Evolutionary conservation across 495 filamentous ascomycete genomes (phyloP).

Genomic region (Podospora australis): DNA sequence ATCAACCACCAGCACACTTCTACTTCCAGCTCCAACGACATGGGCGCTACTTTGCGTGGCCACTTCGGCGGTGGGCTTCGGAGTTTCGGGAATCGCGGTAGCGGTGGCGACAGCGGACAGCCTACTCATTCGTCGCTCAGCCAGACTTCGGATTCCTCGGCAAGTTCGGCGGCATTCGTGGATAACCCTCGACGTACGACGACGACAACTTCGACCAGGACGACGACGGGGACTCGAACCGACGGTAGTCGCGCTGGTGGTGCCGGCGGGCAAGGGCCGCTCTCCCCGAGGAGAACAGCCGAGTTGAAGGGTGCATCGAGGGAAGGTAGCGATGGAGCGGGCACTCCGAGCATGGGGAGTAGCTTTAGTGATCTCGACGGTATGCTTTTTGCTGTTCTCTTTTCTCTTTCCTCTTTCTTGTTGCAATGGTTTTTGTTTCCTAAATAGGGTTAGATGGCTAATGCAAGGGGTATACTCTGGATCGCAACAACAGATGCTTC

Average conservation of each 20-base stretch:
- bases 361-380: conserved; percentile 96
- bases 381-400: conserved; percentile 42
- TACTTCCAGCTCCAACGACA: conserved; percentile 39
- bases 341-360: conserved; percentile 92
- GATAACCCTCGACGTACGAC: conserved; percentile 5
- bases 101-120: neutral
- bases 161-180: conserved; percentile 49
- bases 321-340: conserved; percentile 77
- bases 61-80: conserved; percentile 30
- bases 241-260: neutral
- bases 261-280: conserved; percentile 10
- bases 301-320: conserved; percentile 50
- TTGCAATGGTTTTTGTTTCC: neutral
- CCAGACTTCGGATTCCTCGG: conserved; percentile 53
- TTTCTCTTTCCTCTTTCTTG: neutral
- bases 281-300: conserved; percentile 50
- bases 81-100: neutral
- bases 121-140: conserved; percentile 17
- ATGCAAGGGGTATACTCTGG: conserved; percentile 5
- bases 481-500: conserved; percentile 61
- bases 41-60: conserved; percentile 55
- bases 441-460: neutral
- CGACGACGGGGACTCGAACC: neutral
- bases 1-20: conserved; percentile 28
- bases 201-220: too few relatives aligned